phyloP scores from a whole-genome alignment of 371 early-diverging fungal genomes.

The Mucor velutinosus region DNA sequence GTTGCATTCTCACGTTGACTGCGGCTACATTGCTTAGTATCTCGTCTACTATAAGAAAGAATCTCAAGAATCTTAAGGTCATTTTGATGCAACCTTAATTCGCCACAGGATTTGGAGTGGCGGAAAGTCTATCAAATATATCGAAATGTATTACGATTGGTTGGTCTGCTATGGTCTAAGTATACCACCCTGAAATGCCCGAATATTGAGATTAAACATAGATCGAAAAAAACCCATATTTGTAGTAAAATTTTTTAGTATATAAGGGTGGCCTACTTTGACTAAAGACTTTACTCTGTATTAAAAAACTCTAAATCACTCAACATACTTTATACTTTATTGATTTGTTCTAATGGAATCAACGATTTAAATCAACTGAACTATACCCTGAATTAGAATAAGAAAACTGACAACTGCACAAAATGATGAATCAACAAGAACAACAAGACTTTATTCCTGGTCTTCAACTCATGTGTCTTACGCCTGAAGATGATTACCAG shows the following conservation, averaged over 20 bases:
- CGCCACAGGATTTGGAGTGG: constrained; percentile 3
- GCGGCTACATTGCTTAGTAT: background rate
- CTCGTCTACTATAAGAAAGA: background rate
- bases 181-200: constrained; percentile 1
- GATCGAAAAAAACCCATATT: constrained; percentile 1
- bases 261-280: background rate
- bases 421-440: background rate
- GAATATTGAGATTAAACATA: constrained; percentile 2
- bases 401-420: background rate
- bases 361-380: background rate
- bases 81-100: constrained; percentile 1
- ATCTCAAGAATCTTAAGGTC: background rate
- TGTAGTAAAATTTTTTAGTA: constrained; percentile 4
- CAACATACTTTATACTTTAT: background rate
- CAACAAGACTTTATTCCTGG: constrained; percentile 7
- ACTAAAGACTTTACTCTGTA: too few species aligned
- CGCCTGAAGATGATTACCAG: constrained; percentile 28
- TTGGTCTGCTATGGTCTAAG: background rate
- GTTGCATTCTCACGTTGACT: too few species aligned
- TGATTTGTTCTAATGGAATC: background rate
- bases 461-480: constrained; percentile 18
- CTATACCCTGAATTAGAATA: background rate
- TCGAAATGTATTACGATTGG: constrained; percentile 6
- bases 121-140: constrained; percentile 7
- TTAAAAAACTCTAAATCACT: background rate